Evolutionary conservation across 148 eudicot genomes (phyloP), one percentile per base, ranked within the genome.

Genomic region (Limonium bicolor): DNA sequence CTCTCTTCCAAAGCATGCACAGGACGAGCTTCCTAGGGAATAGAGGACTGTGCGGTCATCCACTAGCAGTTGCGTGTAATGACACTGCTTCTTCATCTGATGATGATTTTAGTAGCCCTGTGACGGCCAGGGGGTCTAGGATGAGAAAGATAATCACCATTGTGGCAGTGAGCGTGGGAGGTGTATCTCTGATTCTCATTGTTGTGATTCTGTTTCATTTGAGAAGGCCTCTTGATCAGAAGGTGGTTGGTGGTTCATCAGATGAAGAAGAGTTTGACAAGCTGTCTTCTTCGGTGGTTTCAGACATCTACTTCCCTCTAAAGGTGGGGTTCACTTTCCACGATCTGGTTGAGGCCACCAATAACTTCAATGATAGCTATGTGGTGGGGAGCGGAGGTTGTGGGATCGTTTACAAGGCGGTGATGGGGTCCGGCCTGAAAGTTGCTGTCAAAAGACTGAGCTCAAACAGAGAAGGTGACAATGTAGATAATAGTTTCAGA

Each of bases 391-490:
- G 77, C 39, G 99, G 99, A 40, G 99, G 82, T 32, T 83, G 76
- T 50, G 99, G 99, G 39, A 78, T 72, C 2, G 95, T 90, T 27
- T 90, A 85, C 48, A 90, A 81, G 70, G 95, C 99, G 2, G 86
- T 76, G 22, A 65, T 90, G 88, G 56, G 27, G 13, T 67, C 93
- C 0, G 80, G 85, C 27, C 69, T 62, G 46, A 72, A 19, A 13
- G 67, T 90, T 50, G 99, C 99, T 2, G 87, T 90, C 20, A 90
- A 90, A 65, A 90, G 64, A 58, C 67, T 85, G 5, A 75, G 73
- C 3, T 90, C 99, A 14, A 85, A 90, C 57, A 68, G 99, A 49
- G 99, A 90, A 71, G 95, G 99, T 27, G 73, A 81, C 56, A 81
- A 41, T 58, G 65, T 81, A 0, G 99, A 90, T 27, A 67, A 81